Base-by-base conservation (phyloP, 768 basidiomycete genomes). In the Pleurotus pulmonarius region DNA sequence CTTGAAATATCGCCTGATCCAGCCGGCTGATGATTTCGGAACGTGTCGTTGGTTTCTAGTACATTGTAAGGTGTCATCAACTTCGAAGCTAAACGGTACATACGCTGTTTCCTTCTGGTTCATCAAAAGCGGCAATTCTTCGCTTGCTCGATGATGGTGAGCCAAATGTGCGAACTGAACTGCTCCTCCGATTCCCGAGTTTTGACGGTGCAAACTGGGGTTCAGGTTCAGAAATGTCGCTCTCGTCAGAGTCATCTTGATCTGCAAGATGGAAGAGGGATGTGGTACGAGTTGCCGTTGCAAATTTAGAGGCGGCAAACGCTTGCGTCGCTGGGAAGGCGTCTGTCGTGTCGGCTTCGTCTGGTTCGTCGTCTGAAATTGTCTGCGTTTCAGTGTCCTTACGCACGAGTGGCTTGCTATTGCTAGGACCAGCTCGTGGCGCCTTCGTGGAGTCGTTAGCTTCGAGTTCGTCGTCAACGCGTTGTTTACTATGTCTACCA, bases 351-450 rank as follows among this genome's bases (percentile, higher is more conserved):
- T 58, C 62, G 29, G 29, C 11, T 13, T 45, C 15, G 46, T 51
- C 46, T 46, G 38, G 56, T 48, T 55, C 57, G 49, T 54, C 48
- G 58, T 40, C 52, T 18, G 39, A 55, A 25, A 18, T 61, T 46
- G 57, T 59, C 58, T 43, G 54, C 48, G 43, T 46, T 44, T 57
- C 48, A 60, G 12, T 55, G 51, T 48, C 66, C 64, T 1, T 65
- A 69, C 38, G 81, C 60, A n/a, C 66, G 58, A 60, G 77, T 81
- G 43, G 58, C 60, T 51, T 70, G 70, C 12, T 12, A 16, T 26
- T 29, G 20, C 24, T 47, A 15, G 16, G 46, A 59, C 80, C 82
- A 18, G 64, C 59, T 56, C 80, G 80, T 3, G 73, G 79, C 41
- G 56, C 59, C 4, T 60, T 45, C 6, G 41, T 46, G 41, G 56